These are phyloP conservation scores for Pseudotsuga menziesii DNA, from an alignment of 75 land plant species.

Conservation along the genomic window DNA sequence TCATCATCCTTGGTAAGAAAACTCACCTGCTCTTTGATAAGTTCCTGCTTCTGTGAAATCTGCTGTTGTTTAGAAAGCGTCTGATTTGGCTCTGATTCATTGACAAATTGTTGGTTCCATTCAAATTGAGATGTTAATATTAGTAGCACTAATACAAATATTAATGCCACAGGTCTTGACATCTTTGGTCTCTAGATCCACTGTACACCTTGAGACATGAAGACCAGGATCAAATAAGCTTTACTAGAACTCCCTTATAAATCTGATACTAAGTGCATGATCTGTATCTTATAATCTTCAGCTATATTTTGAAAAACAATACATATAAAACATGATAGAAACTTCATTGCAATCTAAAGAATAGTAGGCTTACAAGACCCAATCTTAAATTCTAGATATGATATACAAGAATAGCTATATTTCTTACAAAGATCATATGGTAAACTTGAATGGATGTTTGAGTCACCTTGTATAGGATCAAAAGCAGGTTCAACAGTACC, in stretches of 20 bases:
- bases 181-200: slow-evolving; percentile 16
- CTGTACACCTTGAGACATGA: neutral
- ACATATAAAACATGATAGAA: neutral
- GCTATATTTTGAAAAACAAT: neutral
- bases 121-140: slow-evolving; percentile 73
- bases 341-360: neutral
- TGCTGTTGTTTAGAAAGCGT: slow-evolving; percentile 31
- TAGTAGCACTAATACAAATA: slow-evolving; percentile 48
- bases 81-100: slow-evolving; percentile 30
- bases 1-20: neutral
- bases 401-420: neutral
- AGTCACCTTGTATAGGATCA: too few species aligned
- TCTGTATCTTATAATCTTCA: neutral
- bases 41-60: slow-evolving; percentile 34
- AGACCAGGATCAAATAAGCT: neutral
- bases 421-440: neutral
- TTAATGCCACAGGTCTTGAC: slow-evolving; percentile 56
- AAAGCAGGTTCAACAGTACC: too few species aligned
- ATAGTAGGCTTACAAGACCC: neutral
- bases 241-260: neutral
- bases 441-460: too few species aligned
- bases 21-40: slow-evolving; percentile 62
- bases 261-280: neutral
- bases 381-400: neutral
- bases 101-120: slow-evolving; percentile 56